Evolutionary conservation across 2,329 filamentous ascomycete species (phyloP), one percentile per base, ranked within the genome.

Genomic region (Arthrobotrys pseudoclavata): DNA sequence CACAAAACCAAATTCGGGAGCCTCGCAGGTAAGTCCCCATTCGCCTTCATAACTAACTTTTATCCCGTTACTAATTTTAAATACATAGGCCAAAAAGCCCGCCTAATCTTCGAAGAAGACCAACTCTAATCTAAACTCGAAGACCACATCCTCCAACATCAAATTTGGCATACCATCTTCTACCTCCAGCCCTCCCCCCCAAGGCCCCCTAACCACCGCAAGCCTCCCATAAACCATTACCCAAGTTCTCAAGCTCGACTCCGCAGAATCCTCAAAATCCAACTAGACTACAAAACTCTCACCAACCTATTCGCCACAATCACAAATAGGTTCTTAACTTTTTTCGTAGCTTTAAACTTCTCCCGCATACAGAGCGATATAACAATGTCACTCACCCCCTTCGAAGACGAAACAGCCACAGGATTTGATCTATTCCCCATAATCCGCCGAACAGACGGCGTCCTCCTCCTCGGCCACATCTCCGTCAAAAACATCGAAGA

Each of bases 401-500:
- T 40, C 12, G 15, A 40, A 3, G 34, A 37, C 18, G 5, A 15
- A 12, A 40, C 9, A 13, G 24, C 15, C 10, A 20, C 15, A 15
- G 53, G 40, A 3, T 52, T 61, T 4, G 66, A 69, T 18, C 20
- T 69, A 50, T 69, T 60, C 37, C 64, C 64, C 4, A 60, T 48
- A 26, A 69, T 69, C 37, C 37, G 50, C 1, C 57, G 55, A 18
- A 22, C 42, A 1, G 42, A 69, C 15, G 53, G 40, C 9, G 55
- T 10, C 10, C 42, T 69, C 5, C 40, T 69, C 55, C n/a, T 62
- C 45, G 66, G 66, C 7, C 53, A 26, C 4, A 69, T 69, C 3
- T 20, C 40, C 15, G 42, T 69, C 42, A 61, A 61, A 9, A 37
- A 50, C 15, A 69, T 69, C 42, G 66, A 69, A 15, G 52, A 69